Conservation (phyloP, 331 rosid species). For the Telfairia occidentalis region DNA sequence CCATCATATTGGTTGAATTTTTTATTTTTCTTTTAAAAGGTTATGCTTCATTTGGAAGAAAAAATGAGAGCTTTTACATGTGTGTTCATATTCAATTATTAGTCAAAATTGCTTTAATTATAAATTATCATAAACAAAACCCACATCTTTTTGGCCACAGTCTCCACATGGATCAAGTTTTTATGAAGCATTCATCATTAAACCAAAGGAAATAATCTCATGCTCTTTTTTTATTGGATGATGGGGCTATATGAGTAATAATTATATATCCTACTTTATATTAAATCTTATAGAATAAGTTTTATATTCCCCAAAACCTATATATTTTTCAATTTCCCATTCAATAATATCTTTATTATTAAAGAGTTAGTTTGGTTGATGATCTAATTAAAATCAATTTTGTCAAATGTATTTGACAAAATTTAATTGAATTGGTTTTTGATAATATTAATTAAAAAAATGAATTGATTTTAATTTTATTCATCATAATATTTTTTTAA, state of each 20-base stretch:
- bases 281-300: not conserved
- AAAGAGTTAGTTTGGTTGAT: not conserved
- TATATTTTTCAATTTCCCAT: not conserved
- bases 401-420: not conserved
- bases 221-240: not conserved
- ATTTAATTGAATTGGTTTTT: not conserved
- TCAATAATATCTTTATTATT: not conserved
- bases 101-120: not conserved
- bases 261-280: not conserved
- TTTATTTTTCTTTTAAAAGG: too few relatives aligned
- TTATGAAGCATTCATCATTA: slow-evolving; percentile 1
- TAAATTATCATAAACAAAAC: not conserved
- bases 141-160: not conserved
- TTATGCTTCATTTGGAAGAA: slow-evolving; percentile 6
- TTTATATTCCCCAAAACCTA: not conserved
- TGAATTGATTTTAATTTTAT: too few relatives aligned
- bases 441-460: too few relatives aligned
- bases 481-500: too few relatives aligned
- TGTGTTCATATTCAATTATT: not conserved
- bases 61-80: not conserved
- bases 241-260: not conserved
- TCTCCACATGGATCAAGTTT: slow-evolving; percentile 7
- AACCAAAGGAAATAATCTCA: not conserved
- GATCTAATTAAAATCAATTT: not conserved
- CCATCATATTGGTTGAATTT: not conserved